Base-by-base conservation (phyloP, 768 basidiomycete genomes). In the Clathrus columnatus region DNA sequence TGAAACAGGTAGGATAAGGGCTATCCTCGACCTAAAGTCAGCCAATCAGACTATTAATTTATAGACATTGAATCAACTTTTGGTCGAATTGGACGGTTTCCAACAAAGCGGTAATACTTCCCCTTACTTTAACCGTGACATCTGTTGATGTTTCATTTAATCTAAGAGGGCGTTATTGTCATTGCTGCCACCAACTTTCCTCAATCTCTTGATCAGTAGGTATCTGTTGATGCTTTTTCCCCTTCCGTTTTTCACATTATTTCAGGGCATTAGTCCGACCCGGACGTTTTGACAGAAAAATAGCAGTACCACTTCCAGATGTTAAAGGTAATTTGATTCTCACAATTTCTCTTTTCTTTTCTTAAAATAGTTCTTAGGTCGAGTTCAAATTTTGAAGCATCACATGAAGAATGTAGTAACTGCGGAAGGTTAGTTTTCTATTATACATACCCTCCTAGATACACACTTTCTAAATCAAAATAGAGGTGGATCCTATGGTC, bases 101-200 rank as follows among this genome's bases (percentile, higher is more conserved):
- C 75, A 85, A 66, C 90, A 93, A 67, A 82, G 77, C 26, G 71
- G 62, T 63, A 45, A 11, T n/a, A 57, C 23, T 5, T 44, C n/a
- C 16, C 24, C 20, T 52, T 29, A 14, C 47, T 6, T 42, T 26
- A 30, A 41, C 8, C 10, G 3, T 50, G 14, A 23, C 42, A n/a
- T 36, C 50, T 14, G 16, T 54, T 36, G 18, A 24, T 46, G 2
- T 49, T 18, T 8, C 52, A 29, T 18, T 5, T 24, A n/a, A 48
- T 57, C n/a, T n/a, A n/a, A 51, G 92, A 98, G 68, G 95, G 93
- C 24, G 82, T 99, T 61, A 92, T 98, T 57, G 88, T 97, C 59
- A 91, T 97, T 56, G 94, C 89, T 28, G 91, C 87, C n/a, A 99
- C 96, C 50, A 99, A 99, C 70, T 96, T 98, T 69, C 95, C 95